Evolutionary conservation across 176 grass and related monocot genomes (phyloP), one percentile per base, ranked within the genome.

Genomic region (Tillandsia leiboldiana): DNA sequence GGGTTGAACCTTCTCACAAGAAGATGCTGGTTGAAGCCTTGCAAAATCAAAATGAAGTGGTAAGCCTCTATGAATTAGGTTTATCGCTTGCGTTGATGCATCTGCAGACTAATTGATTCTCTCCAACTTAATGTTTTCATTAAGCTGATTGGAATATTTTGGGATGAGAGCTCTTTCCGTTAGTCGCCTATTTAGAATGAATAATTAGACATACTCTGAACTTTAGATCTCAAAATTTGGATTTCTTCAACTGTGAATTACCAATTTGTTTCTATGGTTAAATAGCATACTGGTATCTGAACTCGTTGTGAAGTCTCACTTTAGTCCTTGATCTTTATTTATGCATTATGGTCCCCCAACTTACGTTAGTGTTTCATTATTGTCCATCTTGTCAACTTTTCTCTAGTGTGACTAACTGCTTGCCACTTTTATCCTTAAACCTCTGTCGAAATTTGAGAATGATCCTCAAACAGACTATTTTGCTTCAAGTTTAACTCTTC

Each of bases 1-100:
- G 94, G 74, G 94, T 99, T 64, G 94, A 99, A 87, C 94, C 94
- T 85, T 93, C 89, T 53, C 94, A 99, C 75, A 99, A 99, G 75
- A 99, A 83, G 79, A 93, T 99, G 89, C 82, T 99, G 61, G 89
- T 99, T 75, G 94, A 99, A 90, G 86, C 86, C 52, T 85, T 99
- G 78, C 84, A 99, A 83, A 84, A 86, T 83, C 89, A 93, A 28
- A 93, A 90, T 79, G 94, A 99, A 99, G 94, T 99, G 89, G 94
- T 99, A 90, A 73, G 79, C 56, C 49, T 77, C n/a, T 51, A 51
- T 50, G 33, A 69, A 3, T 15, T 66, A 10, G 48, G 51, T 50
- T 48, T 69, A 22, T 24, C n/a, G 48, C 10, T 69, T 59, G 14
- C 9, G n/a, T 59, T 59, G 12, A 18, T 59, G 15, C 54, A 59